Base-by-base conservation (phyloP, 192 early-diverging fungal genomes). In the Paraglomus occultum region DNA sequence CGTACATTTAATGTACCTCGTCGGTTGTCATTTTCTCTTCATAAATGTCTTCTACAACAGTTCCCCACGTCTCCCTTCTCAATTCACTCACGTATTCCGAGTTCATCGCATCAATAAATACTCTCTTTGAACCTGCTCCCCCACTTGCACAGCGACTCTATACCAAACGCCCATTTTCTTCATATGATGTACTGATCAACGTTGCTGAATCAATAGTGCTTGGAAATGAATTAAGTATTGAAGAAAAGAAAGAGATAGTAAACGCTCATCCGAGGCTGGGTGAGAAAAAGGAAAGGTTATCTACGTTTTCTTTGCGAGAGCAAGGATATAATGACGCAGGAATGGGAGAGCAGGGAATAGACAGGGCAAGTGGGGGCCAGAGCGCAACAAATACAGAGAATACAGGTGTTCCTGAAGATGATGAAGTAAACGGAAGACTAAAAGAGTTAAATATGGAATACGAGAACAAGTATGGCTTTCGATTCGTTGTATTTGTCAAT, bases 261-360 rank as follows among this genome's bases (percentile, higher is more conserved):
- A 94, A 94, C 74, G 93, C 93, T 2, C 94, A 96, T 72, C 92
- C 94, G 22, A 85, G 92, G 20, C 92, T 96, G 69, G 94, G 94
- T 64, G 90, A 88, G 48, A 83, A 76, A 61, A 85, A 86, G 38
- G 77, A 71, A 17, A 87, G 86, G 42, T 81, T 93, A 42, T 93
- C 91, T 6, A 85, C 85, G 11, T 71, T 90, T 64, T 91, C 89
- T 12, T 73, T 85, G 50, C 84, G 84, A 51, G 91, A 93, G 67
- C 91, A 93, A 75, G 83, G 84, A 0, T 87, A 87, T 60, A 78
- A 83, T 14, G 69, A 76, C 15, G 67, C 72, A 7, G 61, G 83
- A 51, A 79, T 31, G 31, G 31, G 31, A 31, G 31, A 31, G 31
- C 1, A 31, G 3, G 12, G 9, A 11, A 8, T n/a, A 18, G 23